phyloP scores from a whole-genome alignment of 2,329 filamentous ascomycete species.

The Aspergillus pseudotamarii region DNA sequence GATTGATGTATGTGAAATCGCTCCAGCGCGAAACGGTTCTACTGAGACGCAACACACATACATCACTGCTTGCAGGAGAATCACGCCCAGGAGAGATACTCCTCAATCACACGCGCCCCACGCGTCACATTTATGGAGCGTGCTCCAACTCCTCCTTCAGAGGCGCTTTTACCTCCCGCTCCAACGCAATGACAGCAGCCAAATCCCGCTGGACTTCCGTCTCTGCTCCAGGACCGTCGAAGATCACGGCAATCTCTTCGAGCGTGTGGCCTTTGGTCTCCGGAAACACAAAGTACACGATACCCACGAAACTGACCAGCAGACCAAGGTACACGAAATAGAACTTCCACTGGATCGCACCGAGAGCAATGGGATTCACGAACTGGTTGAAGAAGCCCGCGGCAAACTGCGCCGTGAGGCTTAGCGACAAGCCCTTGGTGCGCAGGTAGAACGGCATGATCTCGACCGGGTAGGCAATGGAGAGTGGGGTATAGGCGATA shows the following conservation, averaged over 20 bases:
- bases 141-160: background rate
- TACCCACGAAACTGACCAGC: background rate
- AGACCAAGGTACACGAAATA: background rate
- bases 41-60: too few species aligned
- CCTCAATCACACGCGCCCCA: too few species aligned
- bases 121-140: background rate
- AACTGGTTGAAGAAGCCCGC: slow-evolving; percentile 45
- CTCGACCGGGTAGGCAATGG: slow-evolving; percentile 33
- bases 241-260: background rate
- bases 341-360: slow-evolving; percentile 44
- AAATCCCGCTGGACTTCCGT: background rate
- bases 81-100: too few species aligned
- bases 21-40: too few species aligned
- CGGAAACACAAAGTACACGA: background rate
- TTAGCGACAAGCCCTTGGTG: slow-evolving; percentile 36
- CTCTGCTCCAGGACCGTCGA: background rate
- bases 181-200: background rate
- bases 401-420: slow-evolving; percentile 26
- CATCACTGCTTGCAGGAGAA: too few species aligned
- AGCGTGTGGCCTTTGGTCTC: background rate
- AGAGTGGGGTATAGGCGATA: slow-evolving; percentile 32
- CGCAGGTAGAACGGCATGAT: slow-evolving; percentile 42
- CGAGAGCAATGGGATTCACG: slow-evolving; percentile 47
- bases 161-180: background rate
- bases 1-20: too few species aligned